These are phyloP conservation scores for Sphagnum magellanicum DNA, from an alignment of 228 moss, liverwort and hornwort species.

Conservation along the genomic window DNA sequence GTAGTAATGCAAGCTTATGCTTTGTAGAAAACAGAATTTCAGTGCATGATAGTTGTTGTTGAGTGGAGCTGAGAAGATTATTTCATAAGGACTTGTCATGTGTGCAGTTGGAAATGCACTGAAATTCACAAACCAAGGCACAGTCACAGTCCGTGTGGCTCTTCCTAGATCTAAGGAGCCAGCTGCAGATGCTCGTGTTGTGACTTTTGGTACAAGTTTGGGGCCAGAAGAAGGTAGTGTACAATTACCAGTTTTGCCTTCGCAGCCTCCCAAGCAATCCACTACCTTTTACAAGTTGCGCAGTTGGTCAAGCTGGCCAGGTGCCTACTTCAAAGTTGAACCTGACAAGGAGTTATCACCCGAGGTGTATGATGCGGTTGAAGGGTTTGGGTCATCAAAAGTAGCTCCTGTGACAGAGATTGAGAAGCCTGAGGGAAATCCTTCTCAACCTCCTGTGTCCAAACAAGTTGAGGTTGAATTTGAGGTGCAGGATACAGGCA, in stretches of 20 bases:
- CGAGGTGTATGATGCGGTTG: not conserved
- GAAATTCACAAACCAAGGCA: conserved; percentile 58
- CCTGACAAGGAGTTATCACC: conserved; percentile 17
- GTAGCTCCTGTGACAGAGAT: conserved; percentile 4
- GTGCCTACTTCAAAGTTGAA: conserved; percentile 31
- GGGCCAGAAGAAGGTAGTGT: too few relatives aligned
- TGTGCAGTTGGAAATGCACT: conserved; percentile 56
- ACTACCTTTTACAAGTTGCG: conserved; percentile 27
- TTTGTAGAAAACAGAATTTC: too few relatives aligned
- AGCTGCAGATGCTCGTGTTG: not conserved
- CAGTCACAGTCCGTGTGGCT: conserved; percentile 33
- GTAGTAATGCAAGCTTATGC: too few relatives aligned
- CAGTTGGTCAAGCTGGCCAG: conserved; percentile 53
- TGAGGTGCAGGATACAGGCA: conserved; percentile 60
- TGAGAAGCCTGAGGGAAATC: not conserved
- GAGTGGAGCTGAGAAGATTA: too few relatives aligned
- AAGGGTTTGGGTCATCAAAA: conserved; percentile 7
- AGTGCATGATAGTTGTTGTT: too few relatives aligned
- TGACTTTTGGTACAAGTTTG: too few relatives aligned
- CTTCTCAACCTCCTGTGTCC: not conserved
- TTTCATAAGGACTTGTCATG: not conserved
- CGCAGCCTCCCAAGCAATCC: conserved; percentile 19
- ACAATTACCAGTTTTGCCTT: conserved; percentile 13
- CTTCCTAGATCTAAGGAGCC: conserved; percentile 4
- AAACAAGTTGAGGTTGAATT: conserved; percentile 21